These are phyloP conservation scores for Fusarium brachygibbosum DNA, from an alignment of 2,329 filamentous ascomycete species.

Conservation along the genomic window DNA sequence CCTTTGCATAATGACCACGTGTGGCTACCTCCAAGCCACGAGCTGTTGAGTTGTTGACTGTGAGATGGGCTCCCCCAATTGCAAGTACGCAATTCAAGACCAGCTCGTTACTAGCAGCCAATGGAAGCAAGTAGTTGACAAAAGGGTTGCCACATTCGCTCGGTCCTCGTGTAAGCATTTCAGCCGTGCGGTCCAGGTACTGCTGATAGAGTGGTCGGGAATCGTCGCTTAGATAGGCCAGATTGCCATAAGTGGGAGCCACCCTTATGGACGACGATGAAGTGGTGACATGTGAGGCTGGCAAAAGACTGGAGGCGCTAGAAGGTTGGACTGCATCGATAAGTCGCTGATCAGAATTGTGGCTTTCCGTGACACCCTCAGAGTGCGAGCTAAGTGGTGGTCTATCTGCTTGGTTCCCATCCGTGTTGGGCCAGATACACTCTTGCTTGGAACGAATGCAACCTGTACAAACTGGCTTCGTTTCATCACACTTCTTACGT, in stretches of 20 bases:
- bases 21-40: slow-evolving; percentile 9
- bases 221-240: slow-evolving; percentile 12
- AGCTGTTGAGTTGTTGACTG: not conserved
- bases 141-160: slow-evolving; percentile 17
- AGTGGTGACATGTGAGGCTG: not conserved
- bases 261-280: not conserved
- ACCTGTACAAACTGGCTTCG: not conserved
- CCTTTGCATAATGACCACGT: slow-evolving; percentile 6
- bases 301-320: no score
- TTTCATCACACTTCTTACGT: slow-evolving; percentile 26
- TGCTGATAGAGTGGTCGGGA: slow-evolving; percentile 21
- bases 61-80: slow-evolving; percentile 16
- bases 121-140: slow-evolving; percentile 14
- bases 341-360: not conserved
- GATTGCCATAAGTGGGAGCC: slow-evolving; percentile 7
- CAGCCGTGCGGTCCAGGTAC: slow-evolving; percentile 11
- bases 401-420: not conserved
- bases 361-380: not conserved
- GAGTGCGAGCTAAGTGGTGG: not conserved
- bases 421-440: not conserved
- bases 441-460: slow-evolving; percentile 2
- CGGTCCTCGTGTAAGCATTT: slow-evolving; percentile 11
- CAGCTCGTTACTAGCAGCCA: slow-evolving; percentile 3
- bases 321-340: not conserved
- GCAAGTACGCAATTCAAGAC: slow-evolving; percentile 19